These are phyloP conservation scores for Naganishia kalamii DNA, from an alignment of 768 basidiomycete genomes.

Conservation along the genomic window DNA sequence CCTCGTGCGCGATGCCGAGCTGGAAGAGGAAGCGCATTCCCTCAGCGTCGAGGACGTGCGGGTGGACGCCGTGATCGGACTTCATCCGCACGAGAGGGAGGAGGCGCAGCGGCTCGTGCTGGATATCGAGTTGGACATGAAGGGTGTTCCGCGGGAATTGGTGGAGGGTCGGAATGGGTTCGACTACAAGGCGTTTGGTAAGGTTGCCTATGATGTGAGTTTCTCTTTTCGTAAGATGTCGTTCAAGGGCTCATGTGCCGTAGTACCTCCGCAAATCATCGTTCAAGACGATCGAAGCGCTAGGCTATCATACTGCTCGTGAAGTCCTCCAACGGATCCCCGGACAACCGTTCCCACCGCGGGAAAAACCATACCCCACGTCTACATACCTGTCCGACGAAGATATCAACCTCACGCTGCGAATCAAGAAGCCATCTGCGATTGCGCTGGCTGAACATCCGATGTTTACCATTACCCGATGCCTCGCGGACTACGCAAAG, in stretches of 20 bases:
- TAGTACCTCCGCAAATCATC: conserved; percentile 54
- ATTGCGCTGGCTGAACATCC: conserved; percentile 62
- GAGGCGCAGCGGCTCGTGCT: conserved; percentile 60
- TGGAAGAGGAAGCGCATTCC: conserved; percentile 27
- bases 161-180: conserved; percentile 25
- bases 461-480: conserved; percentile 56
- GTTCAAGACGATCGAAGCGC: conserved; percentile 64
- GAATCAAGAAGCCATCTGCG: conserved; percentile 66
- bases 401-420: conserved; percentile 51
- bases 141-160: conserved; percentile 14
- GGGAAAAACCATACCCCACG: conserved; percentile 16
- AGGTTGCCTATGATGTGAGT: conserved; percentile 47
- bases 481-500: conserved; percentile 26
- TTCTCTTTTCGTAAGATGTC: too few relatives aligned
- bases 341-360: conserved; percentile 54
- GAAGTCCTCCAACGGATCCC: conserved; percentile 1
- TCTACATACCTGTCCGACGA: not conserved
- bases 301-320: conserved; percentile 42
- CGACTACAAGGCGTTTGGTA: conserved; percentile 51
- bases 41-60: conserved; percentile 51
- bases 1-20: not conserved
- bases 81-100: conserved; percentile 61
- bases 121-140: conserved; percentile 47
- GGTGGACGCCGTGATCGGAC: conserved; percentile 59
- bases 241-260: not conserved